These are phyloP conservation scores for Ophiostoma ips DNA, from an alignment of 2,329 filamentous ascomycete genomes.

Conservation along the genomic window DNA sequence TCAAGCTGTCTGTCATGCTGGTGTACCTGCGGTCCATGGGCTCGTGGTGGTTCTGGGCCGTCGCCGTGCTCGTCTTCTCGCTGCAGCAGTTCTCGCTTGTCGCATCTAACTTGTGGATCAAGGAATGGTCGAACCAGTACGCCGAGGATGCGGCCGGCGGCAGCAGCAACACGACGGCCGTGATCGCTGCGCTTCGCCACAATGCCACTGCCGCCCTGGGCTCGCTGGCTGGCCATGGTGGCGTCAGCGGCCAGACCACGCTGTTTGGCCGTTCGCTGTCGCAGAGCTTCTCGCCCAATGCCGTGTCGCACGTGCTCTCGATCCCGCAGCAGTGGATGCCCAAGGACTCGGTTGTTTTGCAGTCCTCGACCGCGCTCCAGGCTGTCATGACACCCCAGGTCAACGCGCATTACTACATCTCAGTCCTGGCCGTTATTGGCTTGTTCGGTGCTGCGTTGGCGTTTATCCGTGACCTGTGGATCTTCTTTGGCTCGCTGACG, in stretches of 20 bases:
- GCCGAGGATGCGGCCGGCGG: conserved; percentile 24
- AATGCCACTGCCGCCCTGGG: neutral
- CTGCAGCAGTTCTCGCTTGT: conserved; percentile 76
- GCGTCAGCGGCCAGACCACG: neutral
- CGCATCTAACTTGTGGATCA: conserved; percentile 87
- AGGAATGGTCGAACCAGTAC: conserved; percentile 90
- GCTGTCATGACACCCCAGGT: conserved; percentile 36
- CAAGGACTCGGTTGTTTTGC: conserved; percentile 25
- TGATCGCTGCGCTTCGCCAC: neutral
- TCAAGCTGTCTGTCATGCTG: conserved; percentile 74
- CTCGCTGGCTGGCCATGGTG: neutral
- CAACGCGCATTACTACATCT: conserved; percentile 71
- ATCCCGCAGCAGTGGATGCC: conserved; percentile 9
- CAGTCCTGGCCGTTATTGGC: conserved; percentile 69
- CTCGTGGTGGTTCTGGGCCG: conserved; percentile 88
- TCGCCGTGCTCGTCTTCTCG: conserved; percentile 60
- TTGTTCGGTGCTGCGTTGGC: conserved; percentile 66
- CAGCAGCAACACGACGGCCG: neutral
- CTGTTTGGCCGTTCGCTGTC: conserved; percentile 8
- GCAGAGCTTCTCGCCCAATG: conserved; percentile 3
- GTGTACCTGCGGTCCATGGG: conserved; percentile 88
- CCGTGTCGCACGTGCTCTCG: neutral
- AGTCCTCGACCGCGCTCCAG: conserved; percentile 17
- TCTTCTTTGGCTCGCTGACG: conserved; percentile 83
- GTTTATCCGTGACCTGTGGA: conserved; percentile 67